Conservation (phyloP, 176 grass and related monocot genomes). For the Triticum timopheevii region DNA sequence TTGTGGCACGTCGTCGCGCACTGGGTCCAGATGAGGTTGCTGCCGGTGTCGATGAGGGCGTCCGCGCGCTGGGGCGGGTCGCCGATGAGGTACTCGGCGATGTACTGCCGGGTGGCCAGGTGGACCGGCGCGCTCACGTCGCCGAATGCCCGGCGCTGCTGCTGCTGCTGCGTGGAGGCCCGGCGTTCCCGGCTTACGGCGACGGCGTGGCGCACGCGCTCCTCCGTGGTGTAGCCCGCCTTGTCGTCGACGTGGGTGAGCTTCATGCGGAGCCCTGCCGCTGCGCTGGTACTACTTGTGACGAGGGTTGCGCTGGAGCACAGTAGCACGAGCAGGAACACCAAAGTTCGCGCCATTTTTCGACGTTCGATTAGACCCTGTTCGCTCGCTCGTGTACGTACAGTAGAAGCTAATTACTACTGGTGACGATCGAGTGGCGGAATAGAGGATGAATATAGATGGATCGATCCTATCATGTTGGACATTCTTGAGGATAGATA, state of each 20-base stretch:
- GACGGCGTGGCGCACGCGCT: conserved; percentile 33
- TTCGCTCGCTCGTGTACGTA: not conserved
- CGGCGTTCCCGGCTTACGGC: not conserved
- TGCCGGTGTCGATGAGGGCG: conserved; percentile 16
- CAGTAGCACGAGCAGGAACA: not conserved
- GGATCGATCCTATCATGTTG: not conserved
- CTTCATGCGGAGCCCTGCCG: not conserved
- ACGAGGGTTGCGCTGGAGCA: not conserved
- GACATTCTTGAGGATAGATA: not conserved
- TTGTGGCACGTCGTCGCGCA: not conserved
- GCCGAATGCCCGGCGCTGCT: not conserved
- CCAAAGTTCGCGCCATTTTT: not conserved
- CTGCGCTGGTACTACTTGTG: not conserved
- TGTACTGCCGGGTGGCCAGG: conserved; percentile 17
- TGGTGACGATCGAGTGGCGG: not conserved
- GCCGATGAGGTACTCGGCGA: conserved; percentile 21
- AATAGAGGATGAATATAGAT: not conserved
- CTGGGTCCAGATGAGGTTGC: not conserved
- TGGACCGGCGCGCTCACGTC: conserved; percentile 9
- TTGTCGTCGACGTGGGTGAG: conserved; percentile 34
- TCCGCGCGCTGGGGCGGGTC: not conserved
- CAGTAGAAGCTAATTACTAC: not conserved
- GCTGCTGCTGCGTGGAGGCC: not conserved
- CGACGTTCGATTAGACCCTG: not conserved
- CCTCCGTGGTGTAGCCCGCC: conserved; percentile 6